Evolutionary conservation across 257 asterid genomes (phyloP).

Genomic region (Solanum habrochaites): DNA sequence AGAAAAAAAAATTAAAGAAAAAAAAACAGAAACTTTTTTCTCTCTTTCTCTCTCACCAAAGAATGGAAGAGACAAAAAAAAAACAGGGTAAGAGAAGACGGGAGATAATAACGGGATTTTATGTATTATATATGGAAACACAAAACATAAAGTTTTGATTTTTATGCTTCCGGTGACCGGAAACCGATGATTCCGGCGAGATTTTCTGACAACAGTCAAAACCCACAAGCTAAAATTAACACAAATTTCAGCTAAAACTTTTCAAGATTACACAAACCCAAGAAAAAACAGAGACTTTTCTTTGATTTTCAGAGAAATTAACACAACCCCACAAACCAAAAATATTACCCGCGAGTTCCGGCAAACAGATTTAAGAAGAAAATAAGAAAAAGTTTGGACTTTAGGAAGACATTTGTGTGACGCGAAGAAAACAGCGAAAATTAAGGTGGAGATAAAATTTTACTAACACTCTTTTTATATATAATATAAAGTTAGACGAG

Average conservation of each 20-base stretch:
- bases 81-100: constrained; percentile 3
- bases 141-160: background rate
- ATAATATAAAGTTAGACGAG: background rate
- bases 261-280: constrained; percentile 8
- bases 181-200: constrained; percentile 17
- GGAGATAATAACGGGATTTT: constrained; percentile 74
- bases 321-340: background rate
- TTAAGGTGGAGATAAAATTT: background rate
- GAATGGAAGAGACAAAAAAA: constrained; percentile 11
- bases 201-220: constrained; percentile 4
- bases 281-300: constrained; percentile 1
- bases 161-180: constrained; percentile 16
- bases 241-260: background rate
- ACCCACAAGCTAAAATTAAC: background rate
- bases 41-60: constrained; percentile 37
- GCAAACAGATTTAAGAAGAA: background rate
- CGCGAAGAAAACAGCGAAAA: background rate
- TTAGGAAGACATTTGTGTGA: background rate
- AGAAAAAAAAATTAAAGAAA: background rate
- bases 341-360: background rate
- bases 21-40: constrained; percentile 5
- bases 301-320: constrained; percentile 3
- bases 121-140: background rate
- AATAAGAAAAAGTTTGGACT: background rate
- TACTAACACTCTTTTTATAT: background rate